A percentile compares a stretch with the other conserved stretches of the same genome.
Evolutionary conservation across 768 basidiomycete genomes (phyloP).

Genomic region (Lactifluus volemus): DNA sequence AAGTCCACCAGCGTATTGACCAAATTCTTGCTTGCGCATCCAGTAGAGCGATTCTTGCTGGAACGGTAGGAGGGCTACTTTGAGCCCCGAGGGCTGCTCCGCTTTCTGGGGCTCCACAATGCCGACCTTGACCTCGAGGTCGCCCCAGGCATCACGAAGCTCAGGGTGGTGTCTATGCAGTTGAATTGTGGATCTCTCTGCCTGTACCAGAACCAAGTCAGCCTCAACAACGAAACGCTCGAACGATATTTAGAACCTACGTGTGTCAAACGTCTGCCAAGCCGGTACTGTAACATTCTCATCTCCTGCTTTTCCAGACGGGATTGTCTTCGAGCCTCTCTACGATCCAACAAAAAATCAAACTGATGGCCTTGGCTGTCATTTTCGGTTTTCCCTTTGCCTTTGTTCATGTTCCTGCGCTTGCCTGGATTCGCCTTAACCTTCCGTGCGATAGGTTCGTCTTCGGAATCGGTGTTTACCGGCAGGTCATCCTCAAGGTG

Average conservation of each 20-base stretch:
- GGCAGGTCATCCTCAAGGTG: neutral
- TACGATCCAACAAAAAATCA: constrained; percentile 1
- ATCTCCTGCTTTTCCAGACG: constrained; percentile 20
- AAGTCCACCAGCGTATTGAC: constrained; percentile 86
- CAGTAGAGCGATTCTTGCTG: constrained; percentile 91
- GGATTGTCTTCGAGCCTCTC: constrained; percentile 5
- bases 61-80: constrained; percentile 84
- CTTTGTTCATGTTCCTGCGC: constrained; percentile 27
- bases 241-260: constrained; percentile 31
- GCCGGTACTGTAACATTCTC: constrained; percentile 35
- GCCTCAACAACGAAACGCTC: neutral
- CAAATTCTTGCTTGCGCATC: constrained; percentile 91
- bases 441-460: constrained; percentile 11
- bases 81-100: constrained; percentile 75
- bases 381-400: constrained; percentile 13
- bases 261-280: constrained; percentile 70
- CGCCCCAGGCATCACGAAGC: constrained; percentile 79
- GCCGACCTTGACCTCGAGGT: constrained; percentile 56
- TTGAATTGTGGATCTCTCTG: constrained; percentile 59
- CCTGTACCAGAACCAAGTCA: constrained; percentile 33
- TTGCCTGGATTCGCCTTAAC: constrained; percentile 31
- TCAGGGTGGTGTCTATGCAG: constrained; percentile 70
- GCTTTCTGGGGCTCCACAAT: constrained; percentile 59
- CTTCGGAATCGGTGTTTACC: neutral
- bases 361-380: constrained; percentile 9